A percentile compares a stretch with the other conserved stretches of the same genome.
Conservation (phyloP, 495 filamentous ascomycete genomes). For the Stereocaulon alpinum region DNA sequence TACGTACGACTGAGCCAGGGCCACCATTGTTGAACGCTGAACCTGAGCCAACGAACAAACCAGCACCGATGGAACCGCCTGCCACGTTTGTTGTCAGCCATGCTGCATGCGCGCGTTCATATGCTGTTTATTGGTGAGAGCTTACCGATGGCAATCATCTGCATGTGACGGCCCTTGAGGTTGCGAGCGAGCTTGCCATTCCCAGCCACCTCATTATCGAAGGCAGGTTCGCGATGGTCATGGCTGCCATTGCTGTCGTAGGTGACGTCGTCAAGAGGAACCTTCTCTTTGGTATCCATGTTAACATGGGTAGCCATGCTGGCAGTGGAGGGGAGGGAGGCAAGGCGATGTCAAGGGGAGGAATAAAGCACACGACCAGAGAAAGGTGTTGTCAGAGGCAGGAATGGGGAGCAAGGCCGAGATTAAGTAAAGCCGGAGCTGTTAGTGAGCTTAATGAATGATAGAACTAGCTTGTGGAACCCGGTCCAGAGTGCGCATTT, state of each 20-base stretch:
- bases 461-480: neutral
- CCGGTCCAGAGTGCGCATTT: neutral
- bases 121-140: neutral
- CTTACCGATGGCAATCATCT: slow-evolving; percentile 65
- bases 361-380: slow-evolving; percentile 6
- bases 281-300: slow-evolving; percentile 13
- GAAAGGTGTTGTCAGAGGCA: neutral
- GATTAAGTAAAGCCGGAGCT: neutral
- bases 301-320: neutral
- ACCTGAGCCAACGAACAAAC: slow-evolving; percentile 43
- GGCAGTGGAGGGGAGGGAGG: neutral
- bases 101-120: neutral
- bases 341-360: neutral
- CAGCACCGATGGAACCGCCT: slow-evolving; percentile 45
- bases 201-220: neutral
- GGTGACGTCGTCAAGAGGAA: slow-evolving; percentile 8
- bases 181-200: slow-evolving; percentile 28
- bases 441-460: neutral
- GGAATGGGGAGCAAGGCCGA: neutral
- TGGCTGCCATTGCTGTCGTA: slow-evolving; percentile 17
- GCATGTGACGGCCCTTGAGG: slow-evolving; percentile 52
- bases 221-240: slow-evolving; percentile 7
- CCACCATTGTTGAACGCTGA: slow-evolving; percentile 33
- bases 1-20: slow-evolving; percentile 35
- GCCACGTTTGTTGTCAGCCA: neutral